Conservation (phyloP, 2,329 filamentous ascomycete species). For the Sarocladiaceae sp. region DNA sequence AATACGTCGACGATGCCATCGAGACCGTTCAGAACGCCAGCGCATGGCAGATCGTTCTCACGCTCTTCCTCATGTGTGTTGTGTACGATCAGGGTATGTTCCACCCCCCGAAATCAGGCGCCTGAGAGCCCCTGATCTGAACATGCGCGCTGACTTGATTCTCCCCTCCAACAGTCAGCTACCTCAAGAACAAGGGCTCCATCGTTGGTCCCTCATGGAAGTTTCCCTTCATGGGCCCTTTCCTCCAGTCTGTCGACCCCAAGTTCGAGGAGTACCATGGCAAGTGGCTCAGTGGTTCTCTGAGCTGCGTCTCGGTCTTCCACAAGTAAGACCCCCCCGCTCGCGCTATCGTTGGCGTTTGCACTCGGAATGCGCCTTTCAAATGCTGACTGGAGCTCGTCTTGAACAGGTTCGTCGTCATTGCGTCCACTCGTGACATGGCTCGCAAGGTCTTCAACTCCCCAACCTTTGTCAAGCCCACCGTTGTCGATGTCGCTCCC, state of each 20-base stretch:
- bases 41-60: constrained; percentile 58
- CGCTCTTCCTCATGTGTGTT: constrained; percentile 63
- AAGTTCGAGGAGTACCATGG: constrained; percentile 85
- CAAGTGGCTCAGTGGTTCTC: constrained; percentile 85
- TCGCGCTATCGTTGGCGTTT: neutral
- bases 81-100: constrained; percentile 85
- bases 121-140: neutral
- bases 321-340: constrained; percentile 67
- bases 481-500: constrained; percentile 87
- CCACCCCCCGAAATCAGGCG: neutral
- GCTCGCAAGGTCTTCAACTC: constrained; percentile 96
- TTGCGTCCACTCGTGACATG: constrained; percentile 91
- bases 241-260: constrained; percentile 85
- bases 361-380: neutral
- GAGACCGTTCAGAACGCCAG: constrained; percentile 51
- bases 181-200: constrained; percentile 66
- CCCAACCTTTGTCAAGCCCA: constrained; percentile 85
- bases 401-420: constrained; percentile 76
- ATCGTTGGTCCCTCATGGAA: constrained; percentile 73
- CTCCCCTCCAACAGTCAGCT: constrained; percentile 53
- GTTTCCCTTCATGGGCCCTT: constrained; percentile 87
- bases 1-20: constrained; percentile 50
- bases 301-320: constrained; percentile 98
- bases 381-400: neutral
- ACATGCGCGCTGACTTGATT: constrained; percentile 15